A percentile compares a stretch with the other conserved stretches of the same genome.
Evolutionary conservation across 305 asterid species (phyloP).

Genomic region (Fraxinus sp.): DNA sequence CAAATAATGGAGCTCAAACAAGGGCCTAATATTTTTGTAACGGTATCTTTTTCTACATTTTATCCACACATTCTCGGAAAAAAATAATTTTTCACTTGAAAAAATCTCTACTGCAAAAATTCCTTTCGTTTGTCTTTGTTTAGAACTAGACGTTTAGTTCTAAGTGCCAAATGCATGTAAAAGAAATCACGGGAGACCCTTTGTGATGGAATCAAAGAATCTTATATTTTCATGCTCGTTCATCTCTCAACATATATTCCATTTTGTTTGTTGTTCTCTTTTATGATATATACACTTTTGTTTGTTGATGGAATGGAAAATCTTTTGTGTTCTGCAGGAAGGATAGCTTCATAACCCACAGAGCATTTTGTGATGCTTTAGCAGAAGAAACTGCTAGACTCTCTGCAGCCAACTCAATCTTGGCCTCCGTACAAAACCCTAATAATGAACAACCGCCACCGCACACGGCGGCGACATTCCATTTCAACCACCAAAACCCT

Average conservation of each 20-base stretch:
- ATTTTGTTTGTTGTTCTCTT: constrained; percentile 9
- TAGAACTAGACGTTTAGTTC: neutral
- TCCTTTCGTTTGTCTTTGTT: neutral
- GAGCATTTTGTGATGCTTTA: constrained; percentile 86
- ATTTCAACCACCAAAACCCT: constrained; percentile 24
- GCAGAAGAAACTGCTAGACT: constrained; percentile 87
- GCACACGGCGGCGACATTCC: constrained; percentile 26
- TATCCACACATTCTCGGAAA: neutral
- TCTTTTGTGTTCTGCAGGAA: constrained; percentile 44
- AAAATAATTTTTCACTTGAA: neutral
- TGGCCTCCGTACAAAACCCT: constrained; percentile 30
- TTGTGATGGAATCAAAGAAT: neutral
- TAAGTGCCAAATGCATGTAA: neutral
- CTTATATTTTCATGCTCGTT: neutral
- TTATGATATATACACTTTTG: neutral
- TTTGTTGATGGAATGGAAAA: constrained; percentile 6
- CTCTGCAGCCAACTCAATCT: constrained; percentile 56
- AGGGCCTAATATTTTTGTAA: no score
- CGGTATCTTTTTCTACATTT: no score
- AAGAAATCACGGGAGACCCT: neutral
- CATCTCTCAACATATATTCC: neutral
- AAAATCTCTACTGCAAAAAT: neutral
- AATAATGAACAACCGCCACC: constrained; percentile 11
- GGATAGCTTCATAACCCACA: constrained; percentile 79
- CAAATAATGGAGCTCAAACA: no score